These are phyloP conservation scores for Fusarium irregulare DNA, from an alignment of 2,329 filamentous ascomycete species.

Conservation along the genomic window DNA sequence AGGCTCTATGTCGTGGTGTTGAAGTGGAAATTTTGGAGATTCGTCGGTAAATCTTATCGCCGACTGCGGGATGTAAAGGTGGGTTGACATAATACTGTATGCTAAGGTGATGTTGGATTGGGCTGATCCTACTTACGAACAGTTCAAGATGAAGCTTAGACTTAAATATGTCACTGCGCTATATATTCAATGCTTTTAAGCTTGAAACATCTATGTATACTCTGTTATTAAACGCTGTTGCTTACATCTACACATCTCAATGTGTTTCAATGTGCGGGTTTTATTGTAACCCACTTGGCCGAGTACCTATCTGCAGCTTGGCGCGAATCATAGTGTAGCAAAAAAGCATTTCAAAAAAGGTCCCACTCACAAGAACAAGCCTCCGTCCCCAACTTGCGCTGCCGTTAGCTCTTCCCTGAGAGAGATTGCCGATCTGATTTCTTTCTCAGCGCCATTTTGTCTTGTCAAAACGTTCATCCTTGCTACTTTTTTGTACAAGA, in stretches of 20 bases:
- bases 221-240: not conserved
- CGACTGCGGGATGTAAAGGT: slow-evolving; percentile 34
- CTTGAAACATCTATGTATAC: not conserved
- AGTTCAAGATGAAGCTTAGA: too few relatives aligned
- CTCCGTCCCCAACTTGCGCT: slow-evolving; percentile 36
- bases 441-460: slow-evolving; percentile 25
- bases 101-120: not conserved
- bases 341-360: slow-evolving; percentile 42
- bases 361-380: slow-evolving; percentile 39
- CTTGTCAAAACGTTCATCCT: not conserved
- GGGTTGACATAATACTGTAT: not conserved
- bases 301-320: slow-evolving; percentile 34
- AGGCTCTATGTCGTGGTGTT: slow-evolving; percentile 31
- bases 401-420: slow-evolving; percentile 36
- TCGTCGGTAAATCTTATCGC: slow-evolving; percentile 48
- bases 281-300: slow-evolving; percentile 6
- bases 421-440: slow-evolving; percentile 35
- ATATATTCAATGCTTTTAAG: not conserved
- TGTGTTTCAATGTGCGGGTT: slow-evolving; percentile 1
- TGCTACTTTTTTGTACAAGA: not conserved
- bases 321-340: slow-evolving; percentile 37
- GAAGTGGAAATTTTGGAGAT: slow-evolving; percentile 48
- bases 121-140: not conserved
- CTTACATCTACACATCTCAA: not conserved
- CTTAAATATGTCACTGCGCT: too few relatives aligned